A percentile compares a stretch with the other conserved stretches of the same genome.
Evolutionary conservation across 225 moss, liverwort and hornwort species (phyloP).

Genomic region (Pseudoscleropodium purum): DNA sequence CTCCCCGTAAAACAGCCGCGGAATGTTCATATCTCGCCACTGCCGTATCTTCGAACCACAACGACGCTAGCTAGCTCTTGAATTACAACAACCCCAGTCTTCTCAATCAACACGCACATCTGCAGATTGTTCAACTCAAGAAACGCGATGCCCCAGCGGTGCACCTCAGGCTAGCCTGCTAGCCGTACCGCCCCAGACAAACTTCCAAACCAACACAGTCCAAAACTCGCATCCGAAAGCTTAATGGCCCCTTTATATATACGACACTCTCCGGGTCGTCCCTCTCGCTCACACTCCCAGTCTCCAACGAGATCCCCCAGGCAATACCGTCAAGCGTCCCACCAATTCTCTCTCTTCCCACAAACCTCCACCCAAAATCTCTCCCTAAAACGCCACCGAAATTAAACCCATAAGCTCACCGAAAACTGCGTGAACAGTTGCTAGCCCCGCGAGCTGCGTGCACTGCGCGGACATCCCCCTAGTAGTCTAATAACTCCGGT

Average conservation of each 20-base stretch:
- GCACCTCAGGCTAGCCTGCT: not conserved
- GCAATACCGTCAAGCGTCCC: not conserved
- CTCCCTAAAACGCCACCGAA: not conserved
- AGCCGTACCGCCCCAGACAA: not conserved
- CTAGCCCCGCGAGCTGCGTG: not conserved
- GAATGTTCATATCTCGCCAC: not conserved
- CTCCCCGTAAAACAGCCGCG: not conserved
- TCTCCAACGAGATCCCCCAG: not conserved
- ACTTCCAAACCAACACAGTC: not conserved
- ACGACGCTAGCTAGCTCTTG: not conserved
- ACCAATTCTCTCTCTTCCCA: not conserved
- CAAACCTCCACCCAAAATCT: not conserved
- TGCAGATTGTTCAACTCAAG: not conserved
- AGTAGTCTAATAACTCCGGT: not conserved
- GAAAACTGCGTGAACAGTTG: conserved; percentile 5
- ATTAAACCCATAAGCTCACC: not conserved
- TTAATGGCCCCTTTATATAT: not conserved
- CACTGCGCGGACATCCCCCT: not conserved
- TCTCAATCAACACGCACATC: not conserved
- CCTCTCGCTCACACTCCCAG: not conserved
- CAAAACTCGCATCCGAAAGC: not conserved
- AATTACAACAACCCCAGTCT: not conserved
- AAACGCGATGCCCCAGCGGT: not conserved
- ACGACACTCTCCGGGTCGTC: not conserved
- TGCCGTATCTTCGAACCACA: not conserved